phyloP scores from a whole-genome alignment of 208 protist species.

The Crithidia expoeki region DNA sequence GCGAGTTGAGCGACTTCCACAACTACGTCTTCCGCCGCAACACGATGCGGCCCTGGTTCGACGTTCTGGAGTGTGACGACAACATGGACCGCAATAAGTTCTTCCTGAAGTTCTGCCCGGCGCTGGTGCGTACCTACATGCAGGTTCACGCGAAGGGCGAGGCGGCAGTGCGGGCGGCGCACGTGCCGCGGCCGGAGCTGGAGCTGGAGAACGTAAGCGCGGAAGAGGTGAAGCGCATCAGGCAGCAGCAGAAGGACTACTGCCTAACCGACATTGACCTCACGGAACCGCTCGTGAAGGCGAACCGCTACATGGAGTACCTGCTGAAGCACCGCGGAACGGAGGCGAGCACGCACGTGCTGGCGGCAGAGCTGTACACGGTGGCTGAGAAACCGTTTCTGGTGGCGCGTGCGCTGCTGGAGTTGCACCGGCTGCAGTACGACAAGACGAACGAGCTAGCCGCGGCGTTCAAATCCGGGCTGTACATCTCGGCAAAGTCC shows the following conservation, averaged over 20 bases:
- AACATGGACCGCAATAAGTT: slow-evolving; percentile 77
- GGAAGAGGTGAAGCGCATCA: slow-evolving; percentile 73
- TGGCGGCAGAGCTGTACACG: slow-evolving; percentile 80
- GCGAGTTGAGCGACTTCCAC: slow-evolving; percentile 98
- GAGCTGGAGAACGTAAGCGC: slow-evolving; percentile 31
- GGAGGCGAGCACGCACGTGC: slow-evolving; percentile 54
- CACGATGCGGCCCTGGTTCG: slow-evolving; percentile 95
- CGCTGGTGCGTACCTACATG: slow-evolving; percentile 80
- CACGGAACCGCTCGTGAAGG: slow-evolving; percentile 74
- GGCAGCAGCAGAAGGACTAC: slow-evolving; percentile 60
- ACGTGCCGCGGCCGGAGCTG: slow-evolving; percentile 72
- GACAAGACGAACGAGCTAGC: slow-evolving; percentile 36
- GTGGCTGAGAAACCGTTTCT: slow-evolving; percentile 58
- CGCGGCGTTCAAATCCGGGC: slow-evolving; percentile 41
- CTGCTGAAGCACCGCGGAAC: slow-evolving; percentile 56
- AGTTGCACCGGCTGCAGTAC: slow-evolving; percentile 51
- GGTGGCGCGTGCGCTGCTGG: slow-evolving; percentile 57
- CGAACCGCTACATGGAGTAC: slow-evolving; percentile 66
- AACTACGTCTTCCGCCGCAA: slow-evolving; percentile 95
- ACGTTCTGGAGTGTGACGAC: slow-evolving; percentile 86
- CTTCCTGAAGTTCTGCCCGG: slow-evolving; percentile 74
- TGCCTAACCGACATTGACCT: slow-evolving; percentile 70
- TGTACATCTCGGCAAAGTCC: slow-evolving; percentile 28
- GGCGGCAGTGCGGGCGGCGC: slow-evolving; percentile 65
- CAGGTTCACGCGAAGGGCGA: slow-evolving; percentile 74